Evolutionary conservation across 73 alveolate species (phyloP).

Genomic region (Paramecium sonneborni): DNA sequence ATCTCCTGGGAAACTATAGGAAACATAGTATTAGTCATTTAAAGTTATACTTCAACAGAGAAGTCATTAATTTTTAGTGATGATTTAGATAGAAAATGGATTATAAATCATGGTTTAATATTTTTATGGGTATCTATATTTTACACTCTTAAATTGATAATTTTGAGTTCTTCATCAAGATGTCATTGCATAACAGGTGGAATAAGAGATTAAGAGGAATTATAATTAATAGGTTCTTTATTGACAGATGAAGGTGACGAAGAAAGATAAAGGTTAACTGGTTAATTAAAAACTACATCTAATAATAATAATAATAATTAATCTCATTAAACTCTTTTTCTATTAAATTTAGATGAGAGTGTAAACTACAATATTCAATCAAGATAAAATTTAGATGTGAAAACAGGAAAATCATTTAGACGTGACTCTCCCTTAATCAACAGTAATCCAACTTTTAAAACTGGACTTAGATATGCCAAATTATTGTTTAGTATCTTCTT

Average conservation of each 20-base stretch:
- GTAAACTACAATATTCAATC: background rate
- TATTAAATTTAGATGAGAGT: conserved; percentile 34
- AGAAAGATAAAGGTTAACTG: background rate
- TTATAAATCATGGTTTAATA: conserved; percentile 13
- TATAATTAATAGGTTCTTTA: background rate
- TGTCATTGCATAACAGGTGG: background rate
- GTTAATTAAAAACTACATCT: background rate
- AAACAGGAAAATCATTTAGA: background rate
- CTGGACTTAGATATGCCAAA: background rate
- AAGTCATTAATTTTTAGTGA: background rate
- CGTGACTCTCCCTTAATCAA: background rate
- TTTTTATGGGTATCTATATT: background rate
- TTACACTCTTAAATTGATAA: background rate
- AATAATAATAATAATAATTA: background rate
- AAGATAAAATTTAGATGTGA: background rate
- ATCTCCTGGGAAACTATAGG: background rate
- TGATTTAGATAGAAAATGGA: conserved; percentile 49
- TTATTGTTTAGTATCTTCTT: background rate
- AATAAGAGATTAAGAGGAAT: background rate
- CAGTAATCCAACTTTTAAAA: background rate
- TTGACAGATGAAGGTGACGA: conserved; percentile 18
- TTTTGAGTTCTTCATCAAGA: background rate
- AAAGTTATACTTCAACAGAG: background rate
- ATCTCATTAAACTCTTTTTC: background rate
- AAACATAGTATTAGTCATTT: background rate